phyloP scores from a whole-genome alignment of 805 yeast species.

The Candida methanosorbosa region DNA sequence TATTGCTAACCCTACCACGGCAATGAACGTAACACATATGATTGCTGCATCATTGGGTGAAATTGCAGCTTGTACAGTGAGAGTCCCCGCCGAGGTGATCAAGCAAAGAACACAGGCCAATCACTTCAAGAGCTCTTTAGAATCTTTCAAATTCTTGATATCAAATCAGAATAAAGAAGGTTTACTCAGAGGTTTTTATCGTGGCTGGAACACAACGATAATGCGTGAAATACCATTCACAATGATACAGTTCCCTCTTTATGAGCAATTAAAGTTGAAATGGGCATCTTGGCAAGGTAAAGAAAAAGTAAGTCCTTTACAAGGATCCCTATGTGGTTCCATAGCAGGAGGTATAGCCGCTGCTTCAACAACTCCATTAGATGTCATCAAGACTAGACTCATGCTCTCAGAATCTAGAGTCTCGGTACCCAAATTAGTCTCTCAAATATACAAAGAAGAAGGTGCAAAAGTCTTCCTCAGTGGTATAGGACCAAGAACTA shows the following conservation, averaged over 20 bases:
- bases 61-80: conserved; percentile 81
- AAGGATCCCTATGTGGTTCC: conserved; percentile 81
- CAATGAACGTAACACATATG: conserved; percentile 63
- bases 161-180: conserved; percentile 73
- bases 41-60: conserved; percentile 84
- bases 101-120: conserved; percentile 90
- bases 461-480: conserved; percentile 64
- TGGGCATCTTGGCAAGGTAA: conserved; percentile 39
- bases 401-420: conserved; percentile 59
- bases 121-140: conserved; percentile 46
- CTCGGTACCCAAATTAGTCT: conserved; percentile 38
- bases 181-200: conserved; percentile 63
- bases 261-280: conserved; percentile 66
- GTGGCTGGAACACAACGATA: conserved; percentile 92
- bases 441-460: conserved; percentile 54
- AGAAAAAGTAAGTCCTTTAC: conserved; percentile 42
- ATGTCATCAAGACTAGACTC: conserved; percentile 72
- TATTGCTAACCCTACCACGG: conserved; percentile 14
- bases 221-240: conserved; percentile 97
- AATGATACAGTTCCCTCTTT: conserved; percentile 88
- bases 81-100: conserved; percentile 96
- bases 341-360: conserved; percentile 80
- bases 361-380: conserved; percentile 73
- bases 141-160: conserved; percentile 56
- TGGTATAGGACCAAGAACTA: conserved; percentile 92